Conservation (phyloP, 441 rosid genomes). For the Bocquillonia castaneifolia region DNA sequence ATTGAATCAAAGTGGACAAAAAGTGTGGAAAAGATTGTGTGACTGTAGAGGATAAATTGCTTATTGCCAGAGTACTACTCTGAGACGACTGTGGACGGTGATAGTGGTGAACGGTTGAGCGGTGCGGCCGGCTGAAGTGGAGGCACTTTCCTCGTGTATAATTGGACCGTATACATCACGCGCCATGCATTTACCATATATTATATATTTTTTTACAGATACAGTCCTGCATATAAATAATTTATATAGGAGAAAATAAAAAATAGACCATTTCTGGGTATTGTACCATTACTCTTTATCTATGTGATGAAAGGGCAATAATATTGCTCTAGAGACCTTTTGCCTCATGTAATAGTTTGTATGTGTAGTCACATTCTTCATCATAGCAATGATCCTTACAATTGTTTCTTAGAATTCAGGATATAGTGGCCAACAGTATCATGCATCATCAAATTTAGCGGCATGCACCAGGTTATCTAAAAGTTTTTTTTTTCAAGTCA, state of each 20-base stretch:
- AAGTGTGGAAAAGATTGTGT: neutral
- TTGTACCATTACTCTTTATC: neutral
- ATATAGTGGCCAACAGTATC: neutral
- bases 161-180: constrained; percentile 10
- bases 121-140: constrained; percentile 11
- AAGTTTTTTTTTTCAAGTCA: too few relatives aligned
- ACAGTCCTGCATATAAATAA: neutral
- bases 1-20: neutral
- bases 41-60: neutral
- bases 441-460: neutral
- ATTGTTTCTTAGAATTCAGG: neutral
- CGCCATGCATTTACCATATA: neutral
- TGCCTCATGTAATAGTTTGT: constrained; percentile 14
- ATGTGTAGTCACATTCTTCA: constrained; percentile 10
- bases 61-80: neutral
- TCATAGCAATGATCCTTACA: constrained; percentile 6
- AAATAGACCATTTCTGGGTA: neutral
- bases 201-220: too few relatives aligned
- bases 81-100: neutral
- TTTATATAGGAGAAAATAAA: too few relatives aligned
- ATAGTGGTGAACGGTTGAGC: neutral
- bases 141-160: constrained; percentile 13
- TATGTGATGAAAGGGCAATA: neutral
- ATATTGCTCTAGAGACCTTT: neutral
- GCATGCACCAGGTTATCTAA: too few relatives aligned